Conservation (phyloP, 208 protist species). For the Leishmania mexicana region DNA sequence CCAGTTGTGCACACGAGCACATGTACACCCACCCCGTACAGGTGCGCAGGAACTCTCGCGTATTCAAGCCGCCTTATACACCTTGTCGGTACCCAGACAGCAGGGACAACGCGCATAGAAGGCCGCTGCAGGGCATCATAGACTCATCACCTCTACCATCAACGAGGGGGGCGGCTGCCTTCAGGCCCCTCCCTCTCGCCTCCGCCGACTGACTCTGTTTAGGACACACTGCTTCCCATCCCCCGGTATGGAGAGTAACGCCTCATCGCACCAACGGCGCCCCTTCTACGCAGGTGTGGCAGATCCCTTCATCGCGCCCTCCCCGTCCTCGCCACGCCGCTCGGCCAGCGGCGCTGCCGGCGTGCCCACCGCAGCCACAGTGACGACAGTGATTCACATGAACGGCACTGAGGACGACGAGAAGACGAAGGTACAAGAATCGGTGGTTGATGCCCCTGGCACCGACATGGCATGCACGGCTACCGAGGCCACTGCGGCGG, state of each 20-base stretch:
- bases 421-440: background rate
- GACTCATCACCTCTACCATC: background rate
- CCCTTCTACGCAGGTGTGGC: background rate
- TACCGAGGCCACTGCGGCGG: background rate
- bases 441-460: background rate
- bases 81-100: background rate
- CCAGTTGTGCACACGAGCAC: background rate
- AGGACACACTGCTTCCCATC: background rate
- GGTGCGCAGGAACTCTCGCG: background rate
- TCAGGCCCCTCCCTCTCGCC: background rate
- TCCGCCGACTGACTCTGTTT: background rate
- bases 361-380: background rate
- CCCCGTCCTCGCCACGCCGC: background rate
- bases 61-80: background rate
- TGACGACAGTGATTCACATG: slow-evolving; percentile 13
- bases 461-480: background rate
- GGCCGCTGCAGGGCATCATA: background rate
- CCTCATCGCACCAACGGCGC: background rate
- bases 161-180: background rate
- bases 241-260: background rate
- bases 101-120: background rate
- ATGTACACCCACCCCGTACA: background rate
- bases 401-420: background rate
- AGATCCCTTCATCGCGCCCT: background rate
- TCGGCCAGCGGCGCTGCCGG: background rate